Conservation (phyloP, 352 stramenopile species). For the Phytophthora lateralis region DNA sequence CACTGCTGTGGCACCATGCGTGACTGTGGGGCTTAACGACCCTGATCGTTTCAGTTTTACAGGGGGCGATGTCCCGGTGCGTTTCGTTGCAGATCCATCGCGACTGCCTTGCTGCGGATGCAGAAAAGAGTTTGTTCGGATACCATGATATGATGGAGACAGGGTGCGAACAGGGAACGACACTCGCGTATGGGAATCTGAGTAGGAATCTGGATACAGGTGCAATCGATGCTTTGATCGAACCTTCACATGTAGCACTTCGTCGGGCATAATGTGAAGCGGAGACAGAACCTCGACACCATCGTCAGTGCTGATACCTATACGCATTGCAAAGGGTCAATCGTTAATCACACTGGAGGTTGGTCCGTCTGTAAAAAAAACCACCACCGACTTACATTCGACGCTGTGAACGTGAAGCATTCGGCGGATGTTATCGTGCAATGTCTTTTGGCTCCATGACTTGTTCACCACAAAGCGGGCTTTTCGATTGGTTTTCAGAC, state of each 20-base stretch:
- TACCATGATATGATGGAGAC: constrained; percentile 30
- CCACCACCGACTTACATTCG: constrained; percentile 45
- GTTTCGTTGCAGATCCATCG: constrained; percentile 19
- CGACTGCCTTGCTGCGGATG: constrained; percentile 7
- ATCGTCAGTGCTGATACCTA: constrained; percentile 60
- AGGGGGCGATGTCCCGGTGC: constrained; percentile 12
- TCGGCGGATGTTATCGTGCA: constrained; percentile 68
- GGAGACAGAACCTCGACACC: constrained; percentile 72
- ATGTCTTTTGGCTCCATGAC: constrained; percentile 54
- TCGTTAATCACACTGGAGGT: constrained; percentile 8
- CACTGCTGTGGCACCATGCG: constrained; percentile 29
- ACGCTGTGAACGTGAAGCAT: constrained; percentile 77
- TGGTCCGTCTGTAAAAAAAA: not conserved
- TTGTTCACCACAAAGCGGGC: constrained; percentile 83
- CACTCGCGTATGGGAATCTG: constrained; percentile 26
- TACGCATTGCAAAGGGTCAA: constrained; percentile 18
- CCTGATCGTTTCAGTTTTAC: constrained; percentile 29
- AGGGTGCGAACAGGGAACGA: constrained; percentile 31
- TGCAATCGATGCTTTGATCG: constrained; percentile 55
- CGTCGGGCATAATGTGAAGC: constrained; percentile 72
- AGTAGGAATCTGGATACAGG: constrained; percentile 33
- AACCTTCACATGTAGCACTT: constrained; percentile 73
- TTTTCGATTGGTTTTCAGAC: constrained; percentile 56
- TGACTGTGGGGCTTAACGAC: constrained; percentile 30
- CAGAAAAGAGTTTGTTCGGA: constrained; percentile 18